phyloP scores from a whole-genome alignment of 306 rosid species.

The Medicago ruthenica region DNA sequence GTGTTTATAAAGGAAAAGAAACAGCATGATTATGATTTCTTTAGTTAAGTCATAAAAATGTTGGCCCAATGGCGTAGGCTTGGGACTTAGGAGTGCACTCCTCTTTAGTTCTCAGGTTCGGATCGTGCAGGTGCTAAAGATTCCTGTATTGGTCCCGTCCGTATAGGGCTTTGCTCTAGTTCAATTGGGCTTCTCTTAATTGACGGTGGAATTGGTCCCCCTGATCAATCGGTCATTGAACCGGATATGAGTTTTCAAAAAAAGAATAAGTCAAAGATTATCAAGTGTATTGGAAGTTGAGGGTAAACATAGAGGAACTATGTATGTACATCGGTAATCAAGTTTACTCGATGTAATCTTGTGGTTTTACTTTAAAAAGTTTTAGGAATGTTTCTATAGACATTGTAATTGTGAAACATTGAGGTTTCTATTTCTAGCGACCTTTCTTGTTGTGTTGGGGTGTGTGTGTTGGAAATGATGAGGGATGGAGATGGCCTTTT shows the following conservation, averaged over 20 bases:
- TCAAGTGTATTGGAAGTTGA: background rate
- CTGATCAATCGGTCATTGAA: too few species aligned
- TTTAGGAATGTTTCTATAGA: conserved; percentile 3
- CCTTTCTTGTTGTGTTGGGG: background rate
- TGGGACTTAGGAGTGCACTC: too few species aligned
- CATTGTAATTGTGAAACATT: background rate
- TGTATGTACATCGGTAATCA: background rate
- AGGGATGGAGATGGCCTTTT: conserved; percentile 15
- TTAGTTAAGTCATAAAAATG: background rate
- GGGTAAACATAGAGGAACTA: background rate
- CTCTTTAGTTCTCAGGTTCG: too few species aligned
- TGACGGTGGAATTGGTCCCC: too few species aligned
- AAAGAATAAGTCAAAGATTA: background rate
- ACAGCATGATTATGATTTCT: background rate
- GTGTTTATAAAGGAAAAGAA: background rate
- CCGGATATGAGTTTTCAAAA: too few species aligned
- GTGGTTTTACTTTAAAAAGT: background rate
- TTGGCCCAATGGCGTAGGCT: too few species aligned
- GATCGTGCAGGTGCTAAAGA: too few species aligned
- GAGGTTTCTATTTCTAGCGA: conserved; percentile 17
- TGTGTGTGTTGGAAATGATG: conserved; percentile 26
- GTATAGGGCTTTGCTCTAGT: too few species aligned
- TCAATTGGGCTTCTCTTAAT: too few species aligned
- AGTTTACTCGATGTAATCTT: background rate
- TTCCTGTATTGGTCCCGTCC: too few species aligned